A percentile compares a stretch with the other conserved stretches of the same genome.
phyloP scores from a whole-genome alignment of 768 basidiomycete genomes.

The Suillus subluteus region DNA sequence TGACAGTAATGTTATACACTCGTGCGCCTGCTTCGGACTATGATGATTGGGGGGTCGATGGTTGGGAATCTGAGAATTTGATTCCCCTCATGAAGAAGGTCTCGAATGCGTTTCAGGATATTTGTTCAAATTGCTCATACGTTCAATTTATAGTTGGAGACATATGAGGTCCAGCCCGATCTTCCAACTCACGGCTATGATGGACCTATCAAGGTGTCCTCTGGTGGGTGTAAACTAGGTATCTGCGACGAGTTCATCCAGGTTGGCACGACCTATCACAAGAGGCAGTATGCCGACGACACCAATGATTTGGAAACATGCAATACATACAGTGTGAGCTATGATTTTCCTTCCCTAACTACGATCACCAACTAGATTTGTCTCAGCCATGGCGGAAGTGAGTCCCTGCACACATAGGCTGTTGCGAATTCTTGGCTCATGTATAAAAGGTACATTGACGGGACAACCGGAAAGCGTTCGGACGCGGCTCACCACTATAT shows the following conservation, averaged over 20 bases:
- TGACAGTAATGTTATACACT: neutral
- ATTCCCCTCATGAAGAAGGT: neutral
- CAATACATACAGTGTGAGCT: neutral
- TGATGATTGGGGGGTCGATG: neutral
- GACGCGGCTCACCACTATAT: constrained; percentile 43
- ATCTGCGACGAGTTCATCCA: neutral
- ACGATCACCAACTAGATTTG: neutral
- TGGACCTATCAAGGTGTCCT: neutral
- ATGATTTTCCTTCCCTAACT: neutral
- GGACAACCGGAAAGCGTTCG: constrained; percentile 54
- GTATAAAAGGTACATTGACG: constrained; percentile 53
- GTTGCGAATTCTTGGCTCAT: neutral
- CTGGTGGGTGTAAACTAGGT: neutral
- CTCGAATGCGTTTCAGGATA: neutral
- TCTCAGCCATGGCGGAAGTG: constrained; percentile 49
- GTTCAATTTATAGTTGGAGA: neutral
- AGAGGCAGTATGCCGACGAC: neutral
- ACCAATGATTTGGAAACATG: neutral
- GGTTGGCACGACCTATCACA: neutral
- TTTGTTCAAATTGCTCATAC: neutral
- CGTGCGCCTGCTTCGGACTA: neutral
- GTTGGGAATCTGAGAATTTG: neutral
- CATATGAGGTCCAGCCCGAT: neutral
- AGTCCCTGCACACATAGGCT: constrained; percentile 10
- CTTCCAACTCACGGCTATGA: neutral